These are phyloP conservation scores for Cryomyces minteri DNA, from an alignment of 495 filamentous ascomycete species.

Conservation along the genomic window DNA sequence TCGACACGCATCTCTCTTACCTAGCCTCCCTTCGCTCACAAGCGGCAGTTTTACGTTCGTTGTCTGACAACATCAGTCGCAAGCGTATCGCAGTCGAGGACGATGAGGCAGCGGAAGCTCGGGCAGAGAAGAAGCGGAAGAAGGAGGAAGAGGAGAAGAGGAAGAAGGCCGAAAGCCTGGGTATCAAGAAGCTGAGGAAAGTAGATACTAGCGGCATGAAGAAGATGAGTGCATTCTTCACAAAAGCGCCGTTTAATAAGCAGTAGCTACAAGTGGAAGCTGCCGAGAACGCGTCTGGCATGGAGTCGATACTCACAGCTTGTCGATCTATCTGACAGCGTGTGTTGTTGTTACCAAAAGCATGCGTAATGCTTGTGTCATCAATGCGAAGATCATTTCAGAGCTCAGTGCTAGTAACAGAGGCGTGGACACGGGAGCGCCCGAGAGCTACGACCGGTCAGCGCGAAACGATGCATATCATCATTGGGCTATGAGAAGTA, in stretches of 20 bases:
- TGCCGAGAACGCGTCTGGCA: too few relatives aligned
- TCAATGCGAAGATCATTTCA: too few relatives aligned
- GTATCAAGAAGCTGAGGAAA: slow-evolving; percentile 64
- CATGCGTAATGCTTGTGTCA: too few relatives aligned
- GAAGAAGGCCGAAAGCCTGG: slow-evolving; percentile 51
- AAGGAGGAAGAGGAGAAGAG: slow-evolving; percentile 61
- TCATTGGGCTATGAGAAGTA: too few relatives aligned
- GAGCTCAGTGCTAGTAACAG: too few relatives aligned
- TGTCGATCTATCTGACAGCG: too few relatives aligned
- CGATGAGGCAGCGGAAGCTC: slow-evolving; percentile 30
- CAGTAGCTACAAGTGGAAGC: too few relatives aligned
- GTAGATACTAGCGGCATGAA: slow-evolving; percentile 84
- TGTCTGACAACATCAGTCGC: slow-evolving; percentile 49
- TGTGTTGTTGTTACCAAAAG: too few relatives aligned
- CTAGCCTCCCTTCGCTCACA: slow-evolving; percentile 48
- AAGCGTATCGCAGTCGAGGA: slow-evolving; percentile 58
- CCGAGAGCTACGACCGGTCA: too few relatives aligned
- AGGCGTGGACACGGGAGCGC: too few relatives aligned
- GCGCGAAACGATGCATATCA: too few relatives aligned
- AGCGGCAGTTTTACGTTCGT: slow-evolving; percentile 42
- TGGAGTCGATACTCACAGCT: too few relatives aligned
- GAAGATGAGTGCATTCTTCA: slow-evolving; percentile 92
- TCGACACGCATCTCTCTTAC: slow-evolving; percentile 46
- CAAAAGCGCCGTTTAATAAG: slow-evolving; percentile 33
- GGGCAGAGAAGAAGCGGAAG: slow-evolving; percentile 42